Conservation (phyloP, 805 yeast genomes). For the Schwanniomyces polymorphus region DNA sequence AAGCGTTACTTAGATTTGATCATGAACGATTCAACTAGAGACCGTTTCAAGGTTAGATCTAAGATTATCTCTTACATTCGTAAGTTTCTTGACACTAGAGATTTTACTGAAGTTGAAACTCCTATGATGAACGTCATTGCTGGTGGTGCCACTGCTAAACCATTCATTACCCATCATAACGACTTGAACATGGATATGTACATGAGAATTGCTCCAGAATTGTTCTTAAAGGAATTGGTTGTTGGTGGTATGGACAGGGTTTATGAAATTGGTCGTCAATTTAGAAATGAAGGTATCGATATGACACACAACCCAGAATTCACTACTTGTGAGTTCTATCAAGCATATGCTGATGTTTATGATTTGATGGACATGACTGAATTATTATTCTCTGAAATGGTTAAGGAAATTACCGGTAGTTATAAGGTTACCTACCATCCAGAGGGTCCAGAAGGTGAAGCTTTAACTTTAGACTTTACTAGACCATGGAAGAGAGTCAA, state of each 20-base stretch:
- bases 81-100: constrained; percentile 79
- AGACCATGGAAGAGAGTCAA: constrained; percentile 99
- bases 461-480: constrained; percentile 76
- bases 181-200: constrained; percentile 94
- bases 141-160: constrained; percentile 99
- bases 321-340: constrained; percentile 97
- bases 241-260: constrained; percentile 99
- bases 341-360: constrained; percentile 95
- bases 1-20: constrained; percentile 95
- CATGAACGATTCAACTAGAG: constrained; percentile 85
- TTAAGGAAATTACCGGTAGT: constrained; percentile 88
- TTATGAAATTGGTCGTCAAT: constrained; percentile 97
- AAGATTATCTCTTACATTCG: constrained; percentile 88
- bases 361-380: constrained; percentile 96
- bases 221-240: constrained; percentile 92
- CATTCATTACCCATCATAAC: constrained; percentile 95
- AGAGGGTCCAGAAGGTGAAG: constrained; percentile 85
- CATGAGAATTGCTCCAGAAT: constrained; percentile 98
- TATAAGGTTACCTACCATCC: constrained; percentile 89
- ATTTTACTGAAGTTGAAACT: constrained; percentile 94
- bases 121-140: constrained; percentile 99
- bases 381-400: constrained; percentile 93
- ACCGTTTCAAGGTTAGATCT: constrained; percentile 84
- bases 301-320: constrained; percentile 99
- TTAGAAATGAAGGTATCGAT: constrained; percentile 98